A percentile compares a stretch with the other conserved stretches of the same genome.
These are phyloP conservation scores for Avena sativa DNA, from an alignment of 176 grass and related monocot genomes.

Conservation along the genomic window DNA sequence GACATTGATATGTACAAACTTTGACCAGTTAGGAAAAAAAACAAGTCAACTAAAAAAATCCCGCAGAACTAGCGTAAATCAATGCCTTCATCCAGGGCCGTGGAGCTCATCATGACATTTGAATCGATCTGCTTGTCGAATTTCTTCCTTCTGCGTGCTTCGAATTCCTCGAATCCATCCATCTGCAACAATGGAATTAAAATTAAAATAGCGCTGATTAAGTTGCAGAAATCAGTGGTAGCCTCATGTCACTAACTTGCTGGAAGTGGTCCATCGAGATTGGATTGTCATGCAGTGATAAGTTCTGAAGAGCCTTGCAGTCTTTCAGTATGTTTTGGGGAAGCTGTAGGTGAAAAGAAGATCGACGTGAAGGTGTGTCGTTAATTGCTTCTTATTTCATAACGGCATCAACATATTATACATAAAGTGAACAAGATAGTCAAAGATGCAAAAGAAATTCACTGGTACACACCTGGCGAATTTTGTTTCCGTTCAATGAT, in stretches of 20 bases:
- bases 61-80: constrained; percentile 59
- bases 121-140: constrained; percentile 96
- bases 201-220: constrained; percentile 14
- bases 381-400: background rate
- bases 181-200: constrained; percentile 57
- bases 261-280: constrained; percentile 85
- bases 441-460: no score
- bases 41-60: background rate
- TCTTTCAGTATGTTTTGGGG: constrained; percentile 77
- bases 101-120: constrained; percentile 93
- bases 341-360: constrained; percentile 61
- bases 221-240: constrained; percentile 9
- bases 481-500: constrained; percentile 80
- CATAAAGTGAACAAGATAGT: background rate
- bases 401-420: background rate
- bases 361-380: background rate
- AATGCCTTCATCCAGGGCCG: constrained; percentile 78
- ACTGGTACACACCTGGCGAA: constrained; percentile 60
- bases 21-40: constrained; percentile 37
- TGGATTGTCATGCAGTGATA: constrained; percentile 86
- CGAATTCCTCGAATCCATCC: constrained; percentile 85
- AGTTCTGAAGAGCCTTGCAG: constrained; percentile 86
- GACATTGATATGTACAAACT: constrained; percentile 43
- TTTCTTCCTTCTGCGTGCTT: constrained; percentile 83
- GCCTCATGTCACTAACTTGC: constrained; percentile 56